phyloP scores from a whole-genome alignment of 2,329 filamentous ascomycete genomes.

The Xenosphaeropsis pyriputrescens region DNA sequence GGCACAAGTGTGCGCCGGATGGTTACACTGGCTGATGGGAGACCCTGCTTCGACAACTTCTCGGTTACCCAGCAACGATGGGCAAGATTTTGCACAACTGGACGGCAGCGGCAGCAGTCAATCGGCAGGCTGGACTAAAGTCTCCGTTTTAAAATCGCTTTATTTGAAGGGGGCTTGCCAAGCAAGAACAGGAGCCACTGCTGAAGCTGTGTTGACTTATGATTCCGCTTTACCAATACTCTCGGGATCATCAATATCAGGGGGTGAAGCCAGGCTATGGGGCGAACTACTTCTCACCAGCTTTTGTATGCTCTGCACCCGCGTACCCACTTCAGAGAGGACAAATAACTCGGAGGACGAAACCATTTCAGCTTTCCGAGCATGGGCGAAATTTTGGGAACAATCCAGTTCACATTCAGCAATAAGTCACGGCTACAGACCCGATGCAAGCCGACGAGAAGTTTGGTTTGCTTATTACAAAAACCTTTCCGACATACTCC shows the following conservation, averaged over 20 bases:
- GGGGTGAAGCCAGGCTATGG: constrained; percentile 61
- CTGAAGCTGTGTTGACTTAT: constrained; percentile 52
- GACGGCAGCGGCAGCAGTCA: constrained; percentile 29
- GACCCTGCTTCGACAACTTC: constrained; percentile 49
- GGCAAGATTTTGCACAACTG: constrained; percentile 35
- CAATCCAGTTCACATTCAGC: constrained; percentile 24
- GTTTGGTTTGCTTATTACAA: constrained; percentile 82
- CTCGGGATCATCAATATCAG: constrained; percentile 32
- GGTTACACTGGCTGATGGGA: constrained; percentile 67
- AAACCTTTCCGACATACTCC: constrained; percentile 62
- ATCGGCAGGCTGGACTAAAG: constrained; percentile 62
- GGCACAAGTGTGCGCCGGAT: constrained; percentile 69
- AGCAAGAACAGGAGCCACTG: constrained; percentile 29
- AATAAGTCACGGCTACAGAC: constrained; percentile 42
- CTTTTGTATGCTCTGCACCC: constrained; percentile 54
- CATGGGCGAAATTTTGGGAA: constrained; percentile 61
- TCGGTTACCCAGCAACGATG: constrained; percentile 49
- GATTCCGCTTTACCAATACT: constrained; percentile 51
- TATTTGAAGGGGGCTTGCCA: constrained; percentile 61
- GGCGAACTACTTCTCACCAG: constrained; percentile 64
- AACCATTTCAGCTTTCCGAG: constrained; percentile 40
- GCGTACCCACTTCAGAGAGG: constrained; percentile 36
- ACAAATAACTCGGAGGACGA: constrained; percentile 34
- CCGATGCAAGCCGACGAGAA: constrained; percentile 44
- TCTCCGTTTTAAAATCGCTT: constrained; percentile 65